Conservation (phyloP, 176 grass and related monocot genomes). For the Aegilops umbellulata region DNA sequence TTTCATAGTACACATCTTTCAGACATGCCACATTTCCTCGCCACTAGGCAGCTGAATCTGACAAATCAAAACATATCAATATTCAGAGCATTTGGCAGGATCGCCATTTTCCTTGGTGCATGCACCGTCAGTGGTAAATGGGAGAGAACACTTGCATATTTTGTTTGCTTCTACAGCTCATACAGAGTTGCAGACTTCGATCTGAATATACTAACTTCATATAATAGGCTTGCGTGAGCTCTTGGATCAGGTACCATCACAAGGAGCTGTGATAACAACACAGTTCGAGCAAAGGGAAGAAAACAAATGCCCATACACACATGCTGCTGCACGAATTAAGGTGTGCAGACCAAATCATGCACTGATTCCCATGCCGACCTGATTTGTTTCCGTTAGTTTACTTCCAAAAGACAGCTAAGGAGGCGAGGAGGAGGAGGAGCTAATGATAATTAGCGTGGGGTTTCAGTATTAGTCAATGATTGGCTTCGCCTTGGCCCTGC, state of each 20-base stretch:
- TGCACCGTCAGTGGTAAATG: constrained; percentile 11
- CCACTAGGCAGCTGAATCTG: neutral
- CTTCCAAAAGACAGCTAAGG: constrained; percentile 42
- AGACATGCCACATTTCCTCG: neutral
- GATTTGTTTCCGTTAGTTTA: constrained; percentile 41
- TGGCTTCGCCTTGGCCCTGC: constrained; percentile 23
- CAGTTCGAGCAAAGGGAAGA: constrained; percentile 15
- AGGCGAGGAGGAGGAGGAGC: neutral
- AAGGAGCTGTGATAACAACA: constrained; percentile 11
- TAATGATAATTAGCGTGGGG: constrained; percentile 24
- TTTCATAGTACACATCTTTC: neutral
- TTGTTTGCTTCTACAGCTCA: constrained; percentile 40
- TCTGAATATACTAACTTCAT: constrained; percentile 11
- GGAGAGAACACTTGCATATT: neutral
- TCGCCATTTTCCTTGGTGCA: neutral
- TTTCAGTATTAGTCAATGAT: constrained; percentile 54
- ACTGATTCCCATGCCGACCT: constrained; percentile 24
- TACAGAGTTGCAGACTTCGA: constrained; percentile 5
- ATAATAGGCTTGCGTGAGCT: constrained; percentile 30
- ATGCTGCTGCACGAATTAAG: constrained; percentile 47
- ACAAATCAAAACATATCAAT: neutral
- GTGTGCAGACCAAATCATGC: constrained; percentile 43
- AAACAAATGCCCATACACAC: constrained; percentile 40
- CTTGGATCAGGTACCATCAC: constrained; percentile 44
- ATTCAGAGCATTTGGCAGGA: neutral